These are phyloP conservation scores for Colletotrichum tabaci DNA, from an alignment of 2,329 filamentous ascomycete species.

Conservation along the genomic window DNA sequence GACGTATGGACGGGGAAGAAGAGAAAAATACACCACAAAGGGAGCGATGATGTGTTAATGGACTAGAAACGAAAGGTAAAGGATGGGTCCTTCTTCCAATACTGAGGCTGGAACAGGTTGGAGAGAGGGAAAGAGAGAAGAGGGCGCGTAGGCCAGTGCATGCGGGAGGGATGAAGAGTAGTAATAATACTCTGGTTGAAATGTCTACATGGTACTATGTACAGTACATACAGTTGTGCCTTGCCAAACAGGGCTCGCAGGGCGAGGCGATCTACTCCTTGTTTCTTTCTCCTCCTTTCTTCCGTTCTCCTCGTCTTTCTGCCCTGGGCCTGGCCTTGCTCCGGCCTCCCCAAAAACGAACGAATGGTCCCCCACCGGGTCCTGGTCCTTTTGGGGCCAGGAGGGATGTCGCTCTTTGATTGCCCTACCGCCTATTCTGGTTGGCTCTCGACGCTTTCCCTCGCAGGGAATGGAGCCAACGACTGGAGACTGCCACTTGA, in stretches of 20 bases:
- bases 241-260: not conserved
- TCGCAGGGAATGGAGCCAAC: conserved; percentile 35
- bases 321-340: conserved; percentile 3
- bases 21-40: conserved; percentile 36
- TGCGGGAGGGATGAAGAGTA: conserved; percentile 34
- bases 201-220: no score
- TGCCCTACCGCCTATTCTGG: conserved; percentile 33
- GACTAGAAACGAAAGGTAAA: conserved; percentile 14
- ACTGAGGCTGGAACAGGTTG: conserved; percentile 26
- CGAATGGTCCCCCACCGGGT: conserved; percentile 10
- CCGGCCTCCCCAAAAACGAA: conserved; percentile 11
- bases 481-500: conserved; percentile 34
- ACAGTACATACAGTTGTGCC: no score
- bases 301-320: not conserved
- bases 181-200: conserved; percentile 27
- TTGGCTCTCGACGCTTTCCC: conserved; percentile 10
- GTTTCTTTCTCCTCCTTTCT: conserved; percentile 14
- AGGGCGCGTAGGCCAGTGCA: conserved; percentile 8
- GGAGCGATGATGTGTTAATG: conserved; percentile 16
- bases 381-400: conserved; percentile 27
- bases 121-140: conserved; percentile 22
- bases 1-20: conserved; percentile 21
- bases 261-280: conserved; percentile 12
- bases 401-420: conserved; percentile 43
- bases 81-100: conserved; percentile 25